Evolutionary conservation across 2,329 filamentous ascomycete species (phyloP).

Genomic region (Trichoderma harzianum): DNA sequence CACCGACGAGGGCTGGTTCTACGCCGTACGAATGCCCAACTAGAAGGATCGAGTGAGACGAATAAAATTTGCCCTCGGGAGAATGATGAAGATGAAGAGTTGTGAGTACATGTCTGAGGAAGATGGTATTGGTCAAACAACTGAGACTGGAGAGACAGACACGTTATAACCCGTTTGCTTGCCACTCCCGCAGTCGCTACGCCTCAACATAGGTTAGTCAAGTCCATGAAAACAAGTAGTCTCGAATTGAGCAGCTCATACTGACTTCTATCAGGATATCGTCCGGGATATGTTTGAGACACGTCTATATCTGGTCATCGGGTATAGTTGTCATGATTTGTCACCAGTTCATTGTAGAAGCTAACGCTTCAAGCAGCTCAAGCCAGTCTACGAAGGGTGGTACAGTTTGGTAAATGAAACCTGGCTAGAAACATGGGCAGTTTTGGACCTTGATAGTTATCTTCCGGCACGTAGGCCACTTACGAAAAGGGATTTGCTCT

Average conservation of each 20-base stretch:
- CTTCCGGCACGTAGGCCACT: neutral
- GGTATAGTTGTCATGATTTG: neutral
- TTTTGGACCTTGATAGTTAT: neutral
- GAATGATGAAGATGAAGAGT: neutral
- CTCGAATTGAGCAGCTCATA: neutral
- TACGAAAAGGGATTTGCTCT: neutral
- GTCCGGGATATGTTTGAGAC: neutral
- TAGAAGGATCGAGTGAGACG: slow-evolving; percentile 19
- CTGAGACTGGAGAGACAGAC: neutral
- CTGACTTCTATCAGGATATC: neutral
- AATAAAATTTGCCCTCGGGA: neutral
- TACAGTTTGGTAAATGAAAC: neutral
- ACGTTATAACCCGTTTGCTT: neutral
- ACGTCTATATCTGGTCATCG: neutral
- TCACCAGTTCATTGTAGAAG: neutral
- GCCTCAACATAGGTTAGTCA: neutral
- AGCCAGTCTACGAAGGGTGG: too few relatives aligned
- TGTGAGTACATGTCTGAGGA: neutral
- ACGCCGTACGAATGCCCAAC: slow-evolving; percentile 53
- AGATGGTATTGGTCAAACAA: neutral
- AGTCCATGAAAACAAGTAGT: neutral
- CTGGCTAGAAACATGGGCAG: neutral
- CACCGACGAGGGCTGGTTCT: slow-evolving; percentile 56
- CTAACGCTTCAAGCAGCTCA: neutral
- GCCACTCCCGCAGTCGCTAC: neutral